Evolutionary conservation across 108 stramenopile genomes (phyloP).

Genomic region (Hondaea fermentalgiana): DNA sequence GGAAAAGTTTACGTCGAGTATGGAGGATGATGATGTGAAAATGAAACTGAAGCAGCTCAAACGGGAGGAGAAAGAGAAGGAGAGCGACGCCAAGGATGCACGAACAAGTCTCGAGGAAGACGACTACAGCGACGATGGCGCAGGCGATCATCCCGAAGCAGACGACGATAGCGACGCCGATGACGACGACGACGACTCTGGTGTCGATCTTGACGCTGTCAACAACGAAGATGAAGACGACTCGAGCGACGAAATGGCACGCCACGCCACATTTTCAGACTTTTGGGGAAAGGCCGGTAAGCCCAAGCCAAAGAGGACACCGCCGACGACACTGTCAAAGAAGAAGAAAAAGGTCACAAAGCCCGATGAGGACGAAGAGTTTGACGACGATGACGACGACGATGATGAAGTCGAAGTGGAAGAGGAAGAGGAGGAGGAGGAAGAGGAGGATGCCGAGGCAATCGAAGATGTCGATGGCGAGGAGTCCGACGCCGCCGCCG

Average conservation of each 20-base stretch:
- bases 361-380: not conserved
- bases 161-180: conserved; percentile 41
- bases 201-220: not conserved
- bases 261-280: not conserved
- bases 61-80: not conserved
- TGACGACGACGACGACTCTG: conserved; percentile 20
- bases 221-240: not conserved
- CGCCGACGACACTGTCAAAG: not conserved
- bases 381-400: not conserved
- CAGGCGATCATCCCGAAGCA: conserved; percentile 45
- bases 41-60: conserved; percentile 29
- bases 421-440: not conserved
- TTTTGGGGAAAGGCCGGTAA: not conserved
- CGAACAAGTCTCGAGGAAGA: conserved; percentile 26
- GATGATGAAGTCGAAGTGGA: not conserved
- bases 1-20: conserved; percentile 55
- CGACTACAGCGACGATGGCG: conserved; percentile 27
- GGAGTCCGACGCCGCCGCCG: conserved; percentile 26
- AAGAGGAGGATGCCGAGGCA: not conserved
- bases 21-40: conserved; percentile 65
- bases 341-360: not conserved
- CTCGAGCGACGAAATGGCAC: not conserved
- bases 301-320: not conserved
- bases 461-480: conserved; percentile 19
- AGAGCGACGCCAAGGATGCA: not conserved